Percentiles rank a stretch among this genome's conserved stretches.
These are phyloP conservation scores for Zanthoxylum bungeanum DNA, from an alignment of 345 rosid genomes.

Conservation along the genomic window DNA sequence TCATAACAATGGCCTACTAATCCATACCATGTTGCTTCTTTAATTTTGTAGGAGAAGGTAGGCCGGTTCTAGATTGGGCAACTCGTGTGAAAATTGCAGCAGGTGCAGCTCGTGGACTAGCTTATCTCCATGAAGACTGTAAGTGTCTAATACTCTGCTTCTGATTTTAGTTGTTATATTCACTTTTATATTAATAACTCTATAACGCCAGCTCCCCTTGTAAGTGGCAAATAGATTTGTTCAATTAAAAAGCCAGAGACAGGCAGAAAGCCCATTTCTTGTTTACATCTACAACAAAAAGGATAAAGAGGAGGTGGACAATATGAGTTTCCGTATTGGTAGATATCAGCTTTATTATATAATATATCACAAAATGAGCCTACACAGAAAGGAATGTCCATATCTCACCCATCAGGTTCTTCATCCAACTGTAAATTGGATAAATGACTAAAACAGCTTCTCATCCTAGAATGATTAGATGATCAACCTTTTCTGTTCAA, in stretches of 20 bases:
- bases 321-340: neutral
- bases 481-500: neutral
- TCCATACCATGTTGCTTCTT: slow-evolving; percentile 7
- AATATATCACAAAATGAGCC: neutral
- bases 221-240: neutral
- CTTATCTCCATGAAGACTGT: slow-evolving; percentile 99
- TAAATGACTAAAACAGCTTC: too few relatives aligned
- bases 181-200: slow-evolving; percentile 4
- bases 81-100: slow-evolving; percentile 74
- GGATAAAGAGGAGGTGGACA: too few relatives aligned
- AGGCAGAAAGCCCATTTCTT: too few relatives aligned
- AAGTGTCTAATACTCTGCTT: slow-evolving; percentile 29
- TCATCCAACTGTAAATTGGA: neutral
- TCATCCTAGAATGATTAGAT: too few relatives aligned
- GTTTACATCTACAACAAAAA: too few relatives aligned
- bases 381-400: neutral
- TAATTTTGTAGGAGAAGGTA: slow-evolving; percentile 46
- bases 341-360: neutral
- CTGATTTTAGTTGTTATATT: slow-evolving; percentile 2
- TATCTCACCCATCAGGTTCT: neutral
- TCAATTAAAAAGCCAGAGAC: too few relatives aligned
- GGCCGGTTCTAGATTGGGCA: slow-evolving; percentile 72
- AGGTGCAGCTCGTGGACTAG: slow-evolving; percentile 97
- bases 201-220: neutral
- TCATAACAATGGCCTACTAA: slow-evolving; percentile 7